Conservation (phyloP, 306 rosid species). For the Cucurbita moschata region DNA sequence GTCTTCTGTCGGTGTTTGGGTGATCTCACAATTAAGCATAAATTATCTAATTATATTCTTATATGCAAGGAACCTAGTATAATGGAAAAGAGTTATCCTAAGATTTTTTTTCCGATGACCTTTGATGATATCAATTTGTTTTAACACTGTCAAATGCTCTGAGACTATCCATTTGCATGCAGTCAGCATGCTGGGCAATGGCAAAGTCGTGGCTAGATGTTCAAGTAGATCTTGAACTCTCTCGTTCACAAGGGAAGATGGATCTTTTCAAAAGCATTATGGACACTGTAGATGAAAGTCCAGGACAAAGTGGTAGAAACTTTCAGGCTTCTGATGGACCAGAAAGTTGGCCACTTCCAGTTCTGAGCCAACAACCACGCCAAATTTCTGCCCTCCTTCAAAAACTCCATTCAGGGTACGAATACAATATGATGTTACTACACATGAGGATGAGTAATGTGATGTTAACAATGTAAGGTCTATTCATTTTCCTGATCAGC, state of each 20-base stretch:
- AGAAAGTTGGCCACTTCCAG: slow-evolving; percentile 83
- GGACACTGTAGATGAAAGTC: slow-evolving; percentile 49
- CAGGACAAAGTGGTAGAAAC: slow-evolving; percentile 38
- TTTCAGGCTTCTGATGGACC: slow-evolving; percentile 41
- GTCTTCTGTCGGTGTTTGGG: neutral
- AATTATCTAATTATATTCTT: neutral
- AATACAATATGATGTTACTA: slow-evolving; percentile 1
- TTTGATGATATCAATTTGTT: neutral
- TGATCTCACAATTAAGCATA: neutral
- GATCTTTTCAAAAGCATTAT: slow-evolving; percentile 43
- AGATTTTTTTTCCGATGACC: neutral
- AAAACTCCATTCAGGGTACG: slow-evolving; percentile 87
- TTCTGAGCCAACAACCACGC: slow-evolving; percentile 77
- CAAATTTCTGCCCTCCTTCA: slow-evolving; percentile 77
- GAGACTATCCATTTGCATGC: slow-evolving; percentile 13
- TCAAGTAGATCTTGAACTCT: slow-evolving; percentile 76
- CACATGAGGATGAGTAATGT: neutral
- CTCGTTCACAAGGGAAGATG: slow-evolving; percentile 46
- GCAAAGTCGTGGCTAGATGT: slow-evolving; percentile 90
- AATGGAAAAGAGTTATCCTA: neutral
- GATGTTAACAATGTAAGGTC: slow-evolving; percentile 1
- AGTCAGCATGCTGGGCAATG: slow-evolving; percentile 99
- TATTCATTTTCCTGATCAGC: slow-evolving; percentile 28
- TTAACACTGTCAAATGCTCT: neutral
- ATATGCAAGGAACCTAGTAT: slow-evolving; percentile 1